These are phyloP conservation scores for Hortiboletus flavorubellus DNA, from an alignment of 768 basidiomycete species.

Conservation along the genomic window DNA sequence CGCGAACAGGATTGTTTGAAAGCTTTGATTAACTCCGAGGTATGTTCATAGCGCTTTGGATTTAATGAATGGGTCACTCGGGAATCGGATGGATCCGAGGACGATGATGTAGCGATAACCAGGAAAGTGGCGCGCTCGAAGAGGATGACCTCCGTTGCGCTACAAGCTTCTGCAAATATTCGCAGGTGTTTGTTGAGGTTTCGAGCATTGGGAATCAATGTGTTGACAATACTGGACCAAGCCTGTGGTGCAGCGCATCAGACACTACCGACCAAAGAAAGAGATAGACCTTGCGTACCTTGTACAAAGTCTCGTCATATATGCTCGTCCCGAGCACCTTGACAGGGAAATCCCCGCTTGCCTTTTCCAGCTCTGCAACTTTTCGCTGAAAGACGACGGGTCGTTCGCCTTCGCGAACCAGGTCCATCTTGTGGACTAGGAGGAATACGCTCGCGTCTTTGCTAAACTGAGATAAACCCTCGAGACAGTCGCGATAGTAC, in stretches of 20 bases:
- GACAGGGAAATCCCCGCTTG: conserved; percentile 56
- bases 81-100: conserved; percentile 35
- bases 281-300: conserved; percentile 42
- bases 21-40: conserved; percentile 90
- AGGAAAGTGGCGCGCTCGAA: conserved; percentile 98
- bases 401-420: conserved; percentile 62
- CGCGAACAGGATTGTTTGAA: conserved; percentile 92
- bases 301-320: conserved; percentile 96
- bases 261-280: conserved; percentile 4
- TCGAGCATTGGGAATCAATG: conserved; percentile 92
- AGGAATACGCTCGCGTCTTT: conserved; percentile 85
- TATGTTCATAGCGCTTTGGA: conserved; percentile 77
- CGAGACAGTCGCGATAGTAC: conserved; percentile 90
- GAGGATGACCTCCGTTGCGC: conserved; percentile 89
- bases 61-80: conserved; percentile 47
- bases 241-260: conserved; percentile 53
- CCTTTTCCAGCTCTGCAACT: conserved; percentile 66
- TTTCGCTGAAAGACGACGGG: conserved; percentile 64
- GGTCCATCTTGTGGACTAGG: conserved; percentile 97
- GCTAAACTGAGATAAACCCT: conserved; percentile 73
- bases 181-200: conserved; percentile 84
- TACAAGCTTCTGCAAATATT: conserved; percentile 82
- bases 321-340: conserved; percentile 93
- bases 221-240: conserved; percentile 97
- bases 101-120: conserved; percentile 84